A percentile compares a stretch with the other conserved stretches of the same genome.
These are phyloP conservation scores for Suhomyces ambrosiae DNA, from an alignment of 1,139 yeast species.

Conservation along the genomic window DNA sequence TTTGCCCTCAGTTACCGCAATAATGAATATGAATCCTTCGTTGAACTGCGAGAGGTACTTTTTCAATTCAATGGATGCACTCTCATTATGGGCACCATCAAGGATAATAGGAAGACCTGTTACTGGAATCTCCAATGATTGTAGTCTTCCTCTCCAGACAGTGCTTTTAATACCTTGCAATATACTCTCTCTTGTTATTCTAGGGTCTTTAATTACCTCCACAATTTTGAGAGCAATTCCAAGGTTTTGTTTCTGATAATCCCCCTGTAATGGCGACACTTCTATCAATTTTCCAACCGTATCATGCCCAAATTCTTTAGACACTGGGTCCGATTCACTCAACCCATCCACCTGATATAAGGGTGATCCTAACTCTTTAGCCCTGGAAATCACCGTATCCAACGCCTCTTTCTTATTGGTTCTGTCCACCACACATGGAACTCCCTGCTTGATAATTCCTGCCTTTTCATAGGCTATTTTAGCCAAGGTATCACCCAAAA, in stretches of 20 bases:
- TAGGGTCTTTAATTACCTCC: conserved; percentile 31
- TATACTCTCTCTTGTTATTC: conserved; percentile 34
- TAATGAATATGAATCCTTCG: conserved; percentile 56
- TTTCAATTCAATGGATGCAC: conserved; percentile 73
- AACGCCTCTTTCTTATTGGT: conserved; percentile 59
- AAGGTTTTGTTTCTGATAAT: conserved; percentile 70
- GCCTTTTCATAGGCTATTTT: conserved; percentile 79
- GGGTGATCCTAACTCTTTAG: conserved; percentile 20
- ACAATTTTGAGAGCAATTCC: conserved; percentile 67
- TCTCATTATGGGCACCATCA: conserved; percentile 93
- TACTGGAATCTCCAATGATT: conserved; percentile 34
- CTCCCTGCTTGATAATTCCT: conserved; percentile 68
- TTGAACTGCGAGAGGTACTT: conserved; percentile 29
- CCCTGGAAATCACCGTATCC: conserved; percentile 35
- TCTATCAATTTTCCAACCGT: conserved; percentile 17
- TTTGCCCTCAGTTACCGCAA: conserved; percentile 80
- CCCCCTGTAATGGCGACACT: conserved; percentile 64
- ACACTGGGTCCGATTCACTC: conserved; percentile 4
- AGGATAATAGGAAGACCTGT: conserved; percentile 46
- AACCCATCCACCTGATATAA: conserved; percentile 23
- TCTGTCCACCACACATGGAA: conserved; percentile 73
- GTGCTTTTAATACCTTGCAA: conserved; percentile 53
- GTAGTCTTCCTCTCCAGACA: conserved; percentile 68
- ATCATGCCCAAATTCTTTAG: conserved; percentile 1
- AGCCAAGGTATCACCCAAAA: conserved; percentile 64